Evolutionary conservation across 2,329 filamentous ascomycete genomes (phyloP), one percentile per base, ranked within the genome.

Genomic region (Fusarium sp.): DNA sequence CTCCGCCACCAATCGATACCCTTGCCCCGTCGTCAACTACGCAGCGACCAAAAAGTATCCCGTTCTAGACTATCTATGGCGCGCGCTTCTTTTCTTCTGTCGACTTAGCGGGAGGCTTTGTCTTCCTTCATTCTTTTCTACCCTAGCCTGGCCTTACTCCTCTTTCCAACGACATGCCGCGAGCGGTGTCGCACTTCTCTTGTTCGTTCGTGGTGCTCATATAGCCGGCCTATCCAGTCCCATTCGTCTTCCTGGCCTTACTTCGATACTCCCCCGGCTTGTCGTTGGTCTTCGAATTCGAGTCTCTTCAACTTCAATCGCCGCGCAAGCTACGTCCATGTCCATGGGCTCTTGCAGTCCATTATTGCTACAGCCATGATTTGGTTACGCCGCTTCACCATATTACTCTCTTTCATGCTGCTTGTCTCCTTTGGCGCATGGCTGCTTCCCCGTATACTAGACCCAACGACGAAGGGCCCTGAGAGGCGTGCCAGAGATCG

Each of bases 401-500:
- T 86, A 55, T 76, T 83, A 58, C 65, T 81, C 72, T 75, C 81
- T 74, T 74, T 86, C 71, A 74, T 88, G 74, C 71, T 85, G 69
- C 63, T 84, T 50, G 63, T 90, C 75, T 82, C 87, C 66, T 84
- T 90, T 73, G 68, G 85, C 55, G 81, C 87, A 54, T 87, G 85
- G 79, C 81, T 86, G 36, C 78, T 92, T 12, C 87, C 90, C 50
- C 84, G 85, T 60, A 80, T 86, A 48, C 86, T 93, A 69, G 89
- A 92, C 67, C 92, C 92, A 6, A 88, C 88, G n/a, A 86, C 85
- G n/a, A 90, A 89, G 65, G 85, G 87, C 67, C 86, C 86, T 41
- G 89, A 90, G 57, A 90, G 92, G 81, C 87, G 88, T 56, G 83
- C 85, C 59, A 90, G 91, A 74, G 91, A 94, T 79, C 83, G 84